Evolutionary conservation across 1,139 yeast species (phyloP), one percentile per base, ranked within the genome.

Genomic region (Candida freyschussii): DNA sequence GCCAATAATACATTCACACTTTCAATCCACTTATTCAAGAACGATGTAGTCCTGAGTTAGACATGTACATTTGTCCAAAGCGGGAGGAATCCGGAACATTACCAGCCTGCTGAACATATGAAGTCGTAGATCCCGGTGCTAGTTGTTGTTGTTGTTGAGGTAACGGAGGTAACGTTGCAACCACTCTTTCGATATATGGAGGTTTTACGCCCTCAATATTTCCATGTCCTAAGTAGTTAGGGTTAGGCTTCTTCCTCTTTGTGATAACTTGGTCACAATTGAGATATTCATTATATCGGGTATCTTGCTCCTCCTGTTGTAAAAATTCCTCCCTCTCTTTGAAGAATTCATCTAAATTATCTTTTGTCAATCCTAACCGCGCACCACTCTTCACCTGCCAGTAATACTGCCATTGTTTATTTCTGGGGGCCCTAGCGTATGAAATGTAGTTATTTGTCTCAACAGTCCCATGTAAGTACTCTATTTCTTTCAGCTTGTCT

Each of bases 151-250:
- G 35, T 5, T 15, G 26, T 7, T 15, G 19, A 6, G 24, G 28
- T 15, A 23, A 21, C 12, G 14, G 31, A 14, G 26, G 33, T 4
- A 22, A 16, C 13, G 11, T 20, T 10, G 19, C 27, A 9, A 21
- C 19, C 17, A 47, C 48, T 30, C 31, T 45, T 17, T 45, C 50
- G 3, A 34, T 26, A 45, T 65, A 69, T 4, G 70, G 65, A 9
- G 75, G 70, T 41, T 57, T 63, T 23, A 58, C 55, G 4, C 62
- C 60, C 28, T 56, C 53, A 8, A 69, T 62, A 39, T 67, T 68
- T 2, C 66, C 56, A 41, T 63, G 54, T 1, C 66, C 68, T n/a
- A 64, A 29, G 29, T 62, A 58, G 43, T 71, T 71, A 7, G 73
- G 65, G 47, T 68, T 69, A 2, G 74, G 69, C 26, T 50, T 53